Evolutionary conservation across 352 stramenopile species (phyloP), one percentile per base, ranked within the genome.

Genomic region (Lagenidium giganteum): DNA sequence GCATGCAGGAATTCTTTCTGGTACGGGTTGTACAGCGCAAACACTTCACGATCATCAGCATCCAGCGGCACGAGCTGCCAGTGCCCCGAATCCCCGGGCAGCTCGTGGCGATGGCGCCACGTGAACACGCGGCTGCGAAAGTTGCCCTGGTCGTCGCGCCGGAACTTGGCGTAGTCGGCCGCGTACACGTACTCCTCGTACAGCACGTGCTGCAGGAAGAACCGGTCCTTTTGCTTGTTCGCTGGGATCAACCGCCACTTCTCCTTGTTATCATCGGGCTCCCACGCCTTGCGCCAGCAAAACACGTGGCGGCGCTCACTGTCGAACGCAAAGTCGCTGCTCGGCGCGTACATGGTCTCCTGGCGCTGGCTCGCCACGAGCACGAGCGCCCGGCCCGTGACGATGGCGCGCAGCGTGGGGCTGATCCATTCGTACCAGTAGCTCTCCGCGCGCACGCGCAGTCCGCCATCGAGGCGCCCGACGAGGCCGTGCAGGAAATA

Each of bases 1-100:
- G 73, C 60, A 44, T 85, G 85, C 30, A 89, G 54, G 59, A 80
- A 87, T 54, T 86, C 68, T 14, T 74, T 69, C 30, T 85, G 70
- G 51, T 89, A 83, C 20, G 70, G 64, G 46, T 89, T 89, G 46
- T 89, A 89, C 3, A 89, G 43, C 11, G 68, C 73, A 58, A 85
- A 89, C 18, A 81, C 59, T 42, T 89, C 73, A 27, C 73, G 57
- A 8, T 56, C 42, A 5, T 43, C 40, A 11, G 28, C 33, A 42
- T 70, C 66, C 34, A 83, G 43, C 1, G 63, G 44, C 17, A 87
- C 45, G 3, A 89, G 46, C 41, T 87, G 73, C 76, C 76, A 89
- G 28, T 83, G 70, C 8, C 74, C 73, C 1, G 62, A 56, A 7
- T 67, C 61, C 8, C 73, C 76, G 1, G 75, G 61, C 0, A 52